Base-by-base conservation (phyloP, 768 basidiomycete species). In the Mycena latifolia region DNA sequence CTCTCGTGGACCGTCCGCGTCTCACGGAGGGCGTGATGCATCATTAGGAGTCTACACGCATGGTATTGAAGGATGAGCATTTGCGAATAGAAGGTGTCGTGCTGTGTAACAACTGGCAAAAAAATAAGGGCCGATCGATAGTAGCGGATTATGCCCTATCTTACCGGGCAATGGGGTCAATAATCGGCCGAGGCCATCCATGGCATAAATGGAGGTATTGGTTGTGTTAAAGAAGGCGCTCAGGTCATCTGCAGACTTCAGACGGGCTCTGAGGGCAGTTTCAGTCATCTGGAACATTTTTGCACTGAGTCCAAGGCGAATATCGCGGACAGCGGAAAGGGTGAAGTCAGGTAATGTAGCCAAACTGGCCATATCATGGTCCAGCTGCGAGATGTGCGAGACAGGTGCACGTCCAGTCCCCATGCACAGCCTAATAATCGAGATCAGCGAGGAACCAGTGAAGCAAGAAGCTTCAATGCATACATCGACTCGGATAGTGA, bases 391-490 rank as follows among this genome's bases (percentile, higher is more conserved):
- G 25, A 79, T 77, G 47, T 72, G 72, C 33, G 82, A 82, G 61
- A 80, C 76, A 7, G 80, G 77, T n/a, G 71, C 71, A 29, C 82
- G 77, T 14, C 82, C 82, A 5, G 83, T 82, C 22, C 82, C 83
- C 1, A 78, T 51, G 61, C 82, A 84, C 7, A 82, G 72, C 75
- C 83, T 83, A 58, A 3, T 15, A 14, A 54, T 29, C 8, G 17
- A 39, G 53, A 11, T 46, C 24, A 46, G 45, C 22, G 41, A 64
- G 14, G 28, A 35, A 46, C 12, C 12, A 15, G 22, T 24, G 45
- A 45, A 0, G 5, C n/a, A 53, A 24, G 31, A 15, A 28, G n/a
- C n/a, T n/a, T n/a, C n/a, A 60, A 63, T 3, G 45, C 76, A 66
- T 53, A 82, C 81, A 83, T 77, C 0, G 79, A 78, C 71, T 84